Base-by-base conservation (phyloP, 2,329 filamentous ascomycete species). In the Lecanicillium sp. region DNA sequence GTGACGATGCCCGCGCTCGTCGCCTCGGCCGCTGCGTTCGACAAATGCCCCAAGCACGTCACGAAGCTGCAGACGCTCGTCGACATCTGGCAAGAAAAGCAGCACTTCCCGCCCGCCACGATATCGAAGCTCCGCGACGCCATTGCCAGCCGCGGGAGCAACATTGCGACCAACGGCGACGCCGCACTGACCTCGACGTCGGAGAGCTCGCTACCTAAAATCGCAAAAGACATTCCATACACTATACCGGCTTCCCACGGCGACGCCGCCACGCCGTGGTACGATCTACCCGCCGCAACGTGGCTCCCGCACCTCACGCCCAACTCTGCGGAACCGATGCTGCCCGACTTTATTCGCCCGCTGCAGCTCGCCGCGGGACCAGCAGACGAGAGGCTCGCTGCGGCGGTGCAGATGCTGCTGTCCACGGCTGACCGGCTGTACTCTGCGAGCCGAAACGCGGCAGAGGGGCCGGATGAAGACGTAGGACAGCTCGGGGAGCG, bases 271-370 rank as follows among this genome's bases (percentile, higher is more conserved):
- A 78, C 73, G 4, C 79, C 83, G 0, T 94, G 83, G 75, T 84
- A 88, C 60, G 87, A 94, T 47, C 66, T 94, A 1, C 87, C 87
- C 0, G 87, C 87, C 2, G 83, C 79, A 2, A 90, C 86, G 47
- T 81, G 89, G 68, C 73, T 94, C 33, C 84, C 84, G 4, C 81
- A 84, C 40, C 78, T 94, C 43, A 75, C 84, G 29, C 84, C 82
- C 4, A 83, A 90, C 53, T 87, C 84, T 1, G 79, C 77, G 8
- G 71, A 75, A 36, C 79, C 87, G 6, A 87, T 95, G 64, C 78
- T 81, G 31, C 74, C 84, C 0, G 68, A 77, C 7, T 71, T 79
- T 49, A 75, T 90, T 46, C 81, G 78, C 46, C 84, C 87, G 4
- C 65, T 92, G 25, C 79, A 83, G 40, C 75, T 94, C 39, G 65